A percentile compares a stretch with the other conserved stretches of the same genome.
These are phyloP conservation scores for Daedalea quercina DNA, from an alignment of 768 basidiomycete species.

Conservation along the genomic window DNA sequence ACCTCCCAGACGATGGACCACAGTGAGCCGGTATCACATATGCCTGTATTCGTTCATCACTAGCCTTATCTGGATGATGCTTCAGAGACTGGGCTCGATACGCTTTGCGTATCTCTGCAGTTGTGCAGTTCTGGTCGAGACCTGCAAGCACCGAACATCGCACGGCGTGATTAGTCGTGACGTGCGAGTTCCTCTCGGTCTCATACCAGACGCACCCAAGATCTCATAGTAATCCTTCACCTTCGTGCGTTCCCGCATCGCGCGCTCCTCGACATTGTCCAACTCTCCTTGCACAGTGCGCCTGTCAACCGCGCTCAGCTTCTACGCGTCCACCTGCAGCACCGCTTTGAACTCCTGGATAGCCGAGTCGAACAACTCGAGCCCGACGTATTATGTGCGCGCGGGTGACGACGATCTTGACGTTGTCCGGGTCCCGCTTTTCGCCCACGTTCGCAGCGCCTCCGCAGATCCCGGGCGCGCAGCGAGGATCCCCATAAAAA, in stretches of 20 bases:
- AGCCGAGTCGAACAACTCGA: conserved; percentile 63
- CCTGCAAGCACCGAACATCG: conserved; percentile 15
- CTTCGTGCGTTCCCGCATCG: conserved; percentile 72
- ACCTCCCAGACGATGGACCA: conserved; percentile 37
- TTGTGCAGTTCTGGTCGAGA: conserved; percentile 47
- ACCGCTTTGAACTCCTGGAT: conserved; percentile 70
- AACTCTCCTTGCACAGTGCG: conserved; percentile 56
- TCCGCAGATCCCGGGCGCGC: conserved; percentile 69
- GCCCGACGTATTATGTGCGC: conserved; percentile 63
- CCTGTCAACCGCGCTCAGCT: conserved; percentile 53
- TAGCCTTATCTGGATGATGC: conserved; percentile 56
- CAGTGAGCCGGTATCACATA: not conserved
- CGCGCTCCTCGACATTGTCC: conserved; percentile 58
- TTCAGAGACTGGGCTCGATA: not conserved
- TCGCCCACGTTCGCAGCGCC: conserved; percentile 57
- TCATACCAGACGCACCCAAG: conserved; percentile 27
- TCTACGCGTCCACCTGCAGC: conserved; percentile 55
- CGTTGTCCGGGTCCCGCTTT: conserved; percentile 49
- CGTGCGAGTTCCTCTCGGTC: no score
- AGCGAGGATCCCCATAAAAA: no score
- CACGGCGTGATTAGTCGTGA: not conserved
- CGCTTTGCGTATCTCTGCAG: conserved; percentile 69
- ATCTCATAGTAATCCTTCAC: conserved; percentile 84
- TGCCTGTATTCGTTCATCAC: not conserved
- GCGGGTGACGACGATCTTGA: conserved; percentile 78